Conservation (phyloP, 1,139 yeast genomes). For the Yamadazyma spencermartinsiae region DNA sequence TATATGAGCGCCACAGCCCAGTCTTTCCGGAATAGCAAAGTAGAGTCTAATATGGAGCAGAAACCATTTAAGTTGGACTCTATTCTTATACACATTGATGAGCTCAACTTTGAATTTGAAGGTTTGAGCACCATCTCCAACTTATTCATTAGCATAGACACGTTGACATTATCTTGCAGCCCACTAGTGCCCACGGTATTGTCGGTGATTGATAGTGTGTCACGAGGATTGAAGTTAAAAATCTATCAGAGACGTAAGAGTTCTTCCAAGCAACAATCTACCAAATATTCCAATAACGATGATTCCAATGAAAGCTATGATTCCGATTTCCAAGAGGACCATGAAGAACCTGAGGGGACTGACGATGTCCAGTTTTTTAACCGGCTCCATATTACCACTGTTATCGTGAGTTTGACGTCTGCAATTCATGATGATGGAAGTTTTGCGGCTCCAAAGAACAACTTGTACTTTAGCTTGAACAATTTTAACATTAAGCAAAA, state of each 20-base stretch:
- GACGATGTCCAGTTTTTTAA: conserved; percentile 24
- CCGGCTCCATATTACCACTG: conserved; percentile 30
- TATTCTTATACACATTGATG: conserved; percentile 33
- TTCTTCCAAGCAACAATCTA: conserved; percentile 12
- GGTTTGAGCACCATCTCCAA: conserved; percentile 53
- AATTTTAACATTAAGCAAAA: conserved; percentile 45
- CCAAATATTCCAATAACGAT: conserved; percentile 3
- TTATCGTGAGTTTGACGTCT: conserved; percentile 46
- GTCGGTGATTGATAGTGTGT: conserved; percentile 31
- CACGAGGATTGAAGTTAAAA: conserved; percentile 32
- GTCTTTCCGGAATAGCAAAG: conserved; percentile 25
- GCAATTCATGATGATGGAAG: conserved; percentile 40
- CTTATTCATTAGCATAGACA: conserved; percentile 46
- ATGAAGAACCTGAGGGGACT: background rate
- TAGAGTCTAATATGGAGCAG: background rate
- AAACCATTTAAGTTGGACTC: conserved; percentile 8
- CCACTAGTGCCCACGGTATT: conserved; percentile 39
- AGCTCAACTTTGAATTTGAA: conserved; percentile 44
- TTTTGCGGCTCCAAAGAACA: conserved; percentile 32
- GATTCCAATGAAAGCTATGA: conserved; percentile 11
- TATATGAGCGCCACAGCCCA: conserved; percentile 80
- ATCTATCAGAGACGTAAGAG: conserved; percentile 30
- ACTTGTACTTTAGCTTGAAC: conserved; percentile 27
- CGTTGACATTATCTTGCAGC: conserved; percentile 41
- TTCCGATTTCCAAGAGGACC: conserved; percentile 5